Evolutionary conservation across 2,329 filamentous ascomycete species (phyloP).

Genomic region (Fusarium sp.): DNA sequence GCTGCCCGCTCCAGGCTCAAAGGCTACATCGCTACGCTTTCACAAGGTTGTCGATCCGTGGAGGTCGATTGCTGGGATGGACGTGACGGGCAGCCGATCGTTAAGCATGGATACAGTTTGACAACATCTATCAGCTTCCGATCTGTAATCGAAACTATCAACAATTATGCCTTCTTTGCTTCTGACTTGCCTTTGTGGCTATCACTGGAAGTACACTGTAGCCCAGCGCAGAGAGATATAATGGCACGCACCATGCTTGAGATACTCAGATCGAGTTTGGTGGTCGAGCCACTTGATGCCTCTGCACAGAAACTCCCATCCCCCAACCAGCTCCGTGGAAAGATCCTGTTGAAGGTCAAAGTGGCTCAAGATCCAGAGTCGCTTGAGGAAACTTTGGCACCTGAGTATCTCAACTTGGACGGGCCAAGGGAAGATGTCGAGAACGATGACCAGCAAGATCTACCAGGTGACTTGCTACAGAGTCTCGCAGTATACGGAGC

Average conservation of each 20-base stretch:
- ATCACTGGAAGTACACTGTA: slow-evolving; percentile 17
- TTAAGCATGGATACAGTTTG: slow-evolving; percentile 28
- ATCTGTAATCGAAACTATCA: neutral
- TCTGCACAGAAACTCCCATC: neutral
- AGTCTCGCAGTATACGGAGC: slow-evolving; percentile 19
- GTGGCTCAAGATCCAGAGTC: neutral
- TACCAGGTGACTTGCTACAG: neutral
- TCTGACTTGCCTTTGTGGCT: slow-evolving; percentile 24
- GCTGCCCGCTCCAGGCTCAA: slow-evolving; percentile 5
- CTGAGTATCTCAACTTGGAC: neutral
- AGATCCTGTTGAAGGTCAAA: slow-evolving; percentile 17
- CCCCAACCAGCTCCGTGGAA: neutral
- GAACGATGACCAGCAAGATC: accelerated
- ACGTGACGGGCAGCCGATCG: slow-evolving; percentile 8
- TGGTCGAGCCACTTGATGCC: neutral
- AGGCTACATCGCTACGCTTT: slow-evolving; percentile 10
- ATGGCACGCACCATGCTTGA: slow-evolving; percentile 23
- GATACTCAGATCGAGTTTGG: neutral
- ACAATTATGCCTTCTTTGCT: neutral
- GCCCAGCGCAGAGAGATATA: neutral
- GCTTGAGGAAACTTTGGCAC: neutral
- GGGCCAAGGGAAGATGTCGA: accelerated
- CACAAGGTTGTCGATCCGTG: slow-evolving; percentile 10
- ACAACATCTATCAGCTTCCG: slow-evolving; percentile 14
- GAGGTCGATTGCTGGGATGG: slow-evolving; percentile 28